Percentiles rank a stretch among this genome's conserved stretches.
phyloP scores from a whole-genome alignment of 352 stramenopile genomes.

The Pythium rhizo-oryzae region DNA sequence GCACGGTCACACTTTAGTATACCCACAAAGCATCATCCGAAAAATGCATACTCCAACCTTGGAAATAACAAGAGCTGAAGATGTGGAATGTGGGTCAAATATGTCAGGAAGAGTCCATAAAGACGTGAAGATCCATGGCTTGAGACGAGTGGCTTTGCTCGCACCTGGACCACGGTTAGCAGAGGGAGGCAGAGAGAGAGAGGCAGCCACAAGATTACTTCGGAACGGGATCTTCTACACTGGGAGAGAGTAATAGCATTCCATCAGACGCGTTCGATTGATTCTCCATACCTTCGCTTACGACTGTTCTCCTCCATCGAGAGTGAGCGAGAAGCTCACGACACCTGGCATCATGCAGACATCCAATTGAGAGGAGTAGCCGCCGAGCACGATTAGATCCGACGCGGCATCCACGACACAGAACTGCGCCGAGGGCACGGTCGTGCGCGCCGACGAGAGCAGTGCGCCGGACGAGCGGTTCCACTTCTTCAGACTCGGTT shows the following conservation, averaged over 20 bases:
- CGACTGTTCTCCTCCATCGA: slow-evolving; percentile 24
- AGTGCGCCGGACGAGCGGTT: slow-evolving; percentile 71
- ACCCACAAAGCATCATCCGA: too few species aligned
- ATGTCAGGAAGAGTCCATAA: too few species aligned
- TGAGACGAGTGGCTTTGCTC: too few species aligned
- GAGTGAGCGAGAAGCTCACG: slow-evolving; percentile 77
- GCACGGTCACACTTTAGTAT: too few species aligned
- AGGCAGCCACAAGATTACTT: neutral
- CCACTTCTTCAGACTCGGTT: slow-evolving; percentile 69
- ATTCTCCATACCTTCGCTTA: neutral
- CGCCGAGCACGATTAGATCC: slow-evolving; percentile 71
- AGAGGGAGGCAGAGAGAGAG: too few species aligned
- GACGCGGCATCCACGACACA: slow-evolving; percentile 64
- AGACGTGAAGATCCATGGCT: too few species aligned
- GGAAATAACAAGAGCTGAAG: too few species aligned
- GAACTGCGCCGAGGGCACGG: slow-evolving; percentile 63
- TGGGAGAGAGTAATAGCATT: neutral
- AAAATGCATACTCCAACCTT: too few species aligned
- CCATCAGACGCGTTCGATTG: neutral
- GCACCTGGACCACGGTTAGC: too few species aligned
- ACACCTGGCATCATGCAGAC: slow-evolving; percentile 83
- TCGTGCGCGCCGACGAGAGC: slow-evolving; percentile 55
- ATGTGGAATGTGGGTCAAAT: too few species aligned
- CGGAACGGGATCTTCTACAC: neutral
- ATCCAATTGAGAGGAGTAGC: slow-evolving; percentile 57